Base-by-base conservation (phyloP, 1,284 basidiomycete genomes). In the Agaricales sp. region DNA sequence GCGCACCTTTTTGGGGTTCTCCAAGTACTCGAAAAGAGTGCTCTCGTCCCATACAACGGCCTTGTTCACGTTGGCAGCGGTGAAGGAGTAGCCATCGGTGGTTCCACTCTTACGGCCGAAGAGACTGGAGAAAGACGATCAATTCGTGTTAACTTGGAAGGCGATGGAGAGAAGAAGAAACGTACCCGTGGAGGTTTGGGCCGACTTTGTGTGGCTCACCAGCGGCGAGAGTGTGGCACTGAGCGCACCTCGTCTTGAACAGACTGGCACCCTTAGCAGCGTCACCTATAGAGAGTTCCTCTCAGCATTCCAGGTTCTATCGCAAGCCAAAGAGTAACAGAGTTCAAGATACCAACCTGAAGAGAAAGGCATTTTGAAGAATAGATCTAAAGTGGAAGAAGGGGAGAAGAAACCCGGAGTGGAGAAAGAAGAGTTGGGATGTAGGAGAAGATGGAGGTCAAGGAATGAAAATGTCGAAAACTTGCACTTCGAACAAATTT, bases 211-310 rank as follows among this genome's bases (percentile, higher is more conserved):
- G 77, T 45, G 82, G 74, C 59, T 87, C 94, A 56, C 90, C 88
- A 58, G 78, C 74, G 58, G 76, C 90, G 59, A 90, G 69, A 57
- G 92, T 98, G 72, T 99, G 95, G 76, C 95, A 99, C 69, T 97
- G 93, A 52, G 92, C 92, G 65, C 95, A 99, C 57, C 94, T 91
- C 59, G 92, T 95, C 80, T 91, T 92, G 84, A 93, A 93, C 64
- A 93, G 83, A 67, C 75, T 71, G 63, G 92, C 92, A 70, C 92
- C 92, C 78, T 94, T 95, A 54, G 59, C 59, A 61, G 82, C 68
- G 73, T 95, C 90, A 80, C 93, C 92, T 92, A 60, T 4, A 49
- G 11, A 1, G 11, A 18, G 47, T 37, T n/a, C n/a, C n/a, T n/a
- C n/a, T n/a, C n/a, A n/a, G n/a, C n/a, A n/a, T n/a, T n/a, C n/a